Evolutionary conservation across 2,329 filamentous ascomycete species (phyloP).

Genomic region (Botrytis sinoallii): DNA sequence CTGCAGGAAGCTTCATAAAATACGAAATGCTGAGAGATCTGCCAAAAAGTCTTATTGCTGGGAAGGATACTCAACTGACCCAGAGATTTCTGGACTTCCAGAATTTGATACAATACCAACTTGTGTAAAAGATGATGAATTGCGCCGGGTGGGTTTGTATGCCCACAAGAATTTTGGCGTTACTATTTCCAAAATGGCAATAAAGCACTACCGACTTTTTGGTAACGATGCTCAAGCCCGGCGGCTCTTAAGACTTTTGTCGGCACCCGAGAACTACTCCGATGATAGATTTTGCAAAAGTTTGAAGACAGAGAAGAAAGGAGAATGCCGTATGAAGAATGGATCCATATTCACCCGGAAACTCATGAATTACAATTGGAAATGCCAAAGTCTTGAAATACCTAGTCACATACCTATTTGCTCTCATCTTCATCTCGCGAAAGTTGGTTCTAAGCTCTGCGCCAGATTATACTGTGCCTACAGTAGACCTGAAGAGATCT

Average conservation of each 20-base stretch:
- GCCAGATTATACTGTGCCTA: background rate
- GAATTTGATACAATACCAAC: background rate
- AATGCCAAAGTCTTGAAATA: background rate
- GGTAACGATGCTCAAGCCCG: background rate
- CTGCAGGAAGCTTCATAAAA: background rate
- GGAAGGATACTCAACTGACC: background rate
- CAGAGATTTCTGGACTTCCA: background rate
- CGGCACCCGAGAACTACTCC: background rate
- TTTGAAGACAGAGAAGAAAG: background rate
- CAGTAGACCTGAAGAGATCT: background rate
- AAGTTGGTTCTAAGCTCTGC: too few species aligned
- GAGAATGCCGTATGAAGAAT: background rate
- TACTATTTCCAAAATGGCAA: background rate
- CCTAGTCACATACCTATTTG: background rate
- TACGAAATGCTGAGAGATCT: background rate
- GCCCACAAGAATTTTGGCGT: background rate
- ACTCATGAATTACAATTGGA: background rate
- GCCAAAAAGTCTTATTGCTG: background rate
- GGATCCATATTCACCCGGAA: background rate
- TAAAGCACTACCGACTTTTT: background rate
- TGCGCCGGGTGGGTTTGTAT: background rate
- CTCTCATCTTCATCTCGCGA: background rate
- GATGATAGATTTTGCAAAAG: background rate
- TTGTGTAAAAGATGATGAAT: background rate
- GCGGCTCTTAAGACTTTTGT: background rate